Evolutionary conservation across 2,329 filamentous ascomycete genomes (phyloP).

Genomic region (Cercospora brassicicola): DNA sequence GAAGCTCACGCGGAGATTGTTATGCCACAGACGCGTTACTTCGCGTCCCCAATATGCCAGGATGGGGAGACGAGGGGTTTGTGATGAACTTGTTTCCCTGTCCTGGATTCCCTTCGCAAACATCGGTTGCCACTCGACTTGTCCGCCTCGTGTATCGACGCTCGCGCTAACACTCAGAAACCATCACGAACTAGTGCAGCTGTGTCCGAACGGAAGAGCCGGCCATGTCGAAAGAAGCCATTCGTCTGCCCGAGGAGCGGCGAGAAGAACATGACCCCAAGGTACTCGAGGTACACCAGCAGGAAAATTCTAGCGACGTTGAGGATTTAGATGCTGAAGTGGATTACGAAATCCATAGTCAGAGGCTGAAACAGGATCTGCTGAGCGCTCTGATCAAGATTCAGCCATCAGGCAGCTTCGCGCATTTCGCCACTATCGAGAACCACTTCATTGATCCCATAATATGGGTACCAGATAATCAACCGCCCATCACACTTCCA

Average conservation of each 20-base stretch:
- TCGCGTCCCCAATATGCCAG: neutral
- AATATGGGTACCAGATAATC: too few relatives aligned
- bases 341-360: neutral
- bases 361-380: neutral
- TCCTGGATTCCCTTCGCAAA: neutral
- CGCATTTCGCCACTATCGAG: too few relatives aligned
- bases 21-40: neutral
- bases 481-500: neutral
- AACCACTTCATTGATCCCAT: too few relatives aligned
- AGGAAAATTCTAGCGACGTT: neutral
- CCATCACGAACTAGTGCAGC: too few relatives aligned
- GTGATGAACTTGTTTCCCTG: neutral
- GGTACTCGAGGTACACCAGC: too few relatives aligned
- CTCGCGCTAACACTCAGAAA: too few relatives aligned
- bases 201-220: too few relatives aligned
- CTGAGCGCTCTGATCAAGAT: neutral
- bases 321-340: neutral
- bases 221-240: too few relatives aligned
- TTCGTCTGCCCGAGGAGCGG: too few relatives aligned
- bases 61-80: too few relatives aligned
- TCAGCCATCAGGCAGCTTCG: neutral
- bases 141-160: neutral
- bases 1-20: neutral
- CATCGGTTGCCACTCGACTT: neutral
- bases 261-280: too few relatives aligned